Base-by-base conservation (phyloP, 352 stramenopile species). In the Blastocystis sp. region DNA sequence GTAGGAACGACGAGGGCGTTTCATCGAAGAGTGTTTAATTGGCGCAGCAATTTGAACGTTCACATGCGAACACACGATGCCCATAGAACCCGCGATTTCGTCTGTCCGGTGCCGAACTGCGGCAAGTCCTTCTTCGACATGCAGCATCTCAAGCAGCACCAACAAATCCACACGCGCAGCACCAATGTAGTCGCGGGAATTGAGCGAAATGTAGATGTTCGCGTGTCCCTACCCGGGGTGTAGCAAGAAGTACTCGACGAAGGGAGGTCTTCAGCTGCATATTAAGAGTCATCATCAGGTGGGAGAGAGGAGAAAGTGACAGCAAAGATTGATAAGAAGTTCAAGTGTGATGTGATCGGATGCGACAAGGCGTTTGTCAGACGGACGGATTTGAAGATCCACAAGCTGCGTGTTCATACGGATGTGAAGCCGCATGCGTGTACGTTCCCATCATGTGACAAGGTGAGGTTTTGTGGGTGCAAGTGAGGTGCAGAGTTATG, bases 41-140 rank as follows among this genome's bases (percentile, higher is more conserved):
- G 75, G 75, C 69, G 65, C n/a, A 85, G 75, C 51, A 85, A 85
- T 61, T n/a, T 85, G 53, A 85, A 56, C n/a, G 53, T 65, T 27
- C 75, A 85, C 40, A 46, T 85, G 21, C 57, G 54, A 11, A 85
- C 54, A 27, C 75, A 85, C 14, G 75, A 85, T 56, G 24, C 59
- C 0, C 34, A 75, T 11, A 34, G 75, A 2, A 40, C 21, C 16
- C 14, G 54, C n/a, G 38, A 75, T 29, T 85, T 73, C 48, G 59
- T 85, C 6, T 85, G 75, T 48, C 24, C 36, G 1, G 36, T 61
- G n/a, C 75, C 75, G 29, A 54, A 85, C 42, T 85, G 75, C 40
- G 63, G 63, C 0, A 85, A 85, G 29, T 8, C 27, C 4, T 85
- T 85, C 42, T 85, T 73, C 32, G 75, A 85, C 40, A 32, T 73